Percentiles rank a stretch among this genome's conserved stretches.
phyloP scores from a whole-genome alignment of 805 yeast genomes.

The Cyberlindnera xishuangbannaensis region DNA sequence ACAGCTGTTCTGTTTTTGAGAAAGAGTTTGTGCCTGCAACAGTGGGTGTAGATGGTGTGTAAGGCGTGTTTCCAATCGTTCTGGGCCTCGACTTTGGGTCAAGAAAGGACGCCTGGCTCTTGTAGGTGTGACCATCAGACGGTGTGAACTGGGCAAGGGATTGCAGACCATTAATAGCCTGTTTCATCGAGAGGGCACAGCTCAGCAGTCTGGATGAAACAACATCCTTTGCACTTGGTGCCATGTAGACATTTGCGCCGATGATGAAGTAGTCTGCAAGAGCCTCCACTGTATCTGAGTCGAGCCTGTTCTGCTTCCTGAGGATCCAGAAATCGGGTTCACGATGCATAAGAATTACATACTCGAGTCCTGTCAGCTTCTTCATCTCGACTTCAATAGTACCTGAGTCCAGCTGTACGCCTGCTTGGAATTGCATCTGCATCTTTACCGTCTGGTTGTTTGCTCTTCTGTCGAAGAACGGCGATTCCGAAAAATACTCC shows the following conservation, averaged over 20 bases:
- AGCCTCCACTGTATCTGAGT: slow-evolving; percentile 44
- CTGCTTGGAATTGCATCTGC: slow-evolving; percentile 83
- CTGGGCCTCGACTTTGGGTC: slow-evolving; percentile 17
- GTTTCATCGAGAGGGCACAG: slow-evolving; percentile 31
- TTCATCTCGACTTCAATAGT: slow-evolving; percentile 51
- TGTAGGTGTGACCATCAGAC: slow-evolving; percentile 52
- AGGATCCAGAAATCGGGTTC: slow-evolving; percentile 95
- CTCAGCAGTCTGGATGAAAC: slow-evolving; percentile 57
- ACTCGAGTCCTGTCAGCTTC: slow-evolving; percentile 84
- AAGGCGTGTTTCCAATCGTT: slow-evolving; percentile 23
- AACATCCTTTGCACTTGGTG: slow-evolving; percentile 71
- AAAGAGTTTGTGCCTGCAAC: slow-evolving; percentile 7
- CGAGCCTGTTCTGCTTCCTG: slow-evolving; percentile 66
- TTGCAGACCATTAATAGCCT: slow-evolving; percentile 42
- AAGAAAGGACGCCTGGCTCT: slow-evolving; percentile 11
- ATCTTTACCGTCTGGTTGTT: slow-evolving; percentile 91
- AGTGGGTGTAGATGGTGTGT: slow-evolving; percentile 21
- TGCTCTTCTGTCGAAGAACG: slow-evolving; percentile 90
- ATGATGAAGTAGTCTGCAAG: slow-evolving; percentile 80
- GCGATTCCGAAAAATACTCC: slow-evolving; percentile 90
- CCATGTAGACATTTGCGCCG: slow-evolving; percentile 89
- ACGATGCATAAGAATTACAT: slow-evolving; percentile 61
- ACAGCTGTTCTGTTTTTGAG: slow-evolving; percentile 10
- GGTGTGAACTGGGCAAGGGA: slow-evolving; percentile 51
- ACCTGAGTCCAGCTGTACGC: slow-evolving; percentile 29